Conservation (phyloP, 2,329 filamentous ascomycete species). For the Pseudocercospora musae region DNA sequence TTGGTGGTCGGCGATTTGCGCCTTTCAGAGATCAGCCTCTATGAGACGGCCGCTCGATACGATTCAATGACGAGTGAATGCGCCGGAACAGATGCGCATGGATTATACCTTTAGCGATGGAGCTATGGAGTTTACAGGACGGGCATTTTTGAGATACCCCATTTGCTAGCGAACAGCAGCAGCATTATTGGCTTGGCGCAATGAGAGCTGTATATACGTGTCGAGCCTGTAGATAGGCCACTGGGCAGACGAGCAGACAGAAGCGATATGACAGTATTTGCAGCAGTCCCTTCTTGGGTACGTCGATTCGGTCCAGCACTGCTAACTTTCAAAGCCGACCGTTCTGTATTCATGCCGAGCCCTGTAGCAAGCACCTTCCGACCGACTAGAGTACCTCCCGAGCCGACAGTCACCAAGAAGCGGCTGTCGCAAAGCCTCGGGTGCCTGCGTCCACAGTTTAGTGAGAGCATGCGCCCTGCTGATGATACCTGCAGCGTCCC, state of each 20-base stretch:
- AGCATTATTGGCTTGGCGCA: not conserved
- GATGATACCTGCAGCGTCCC: not conserved
- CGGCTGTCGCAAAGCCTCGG: not conserved
- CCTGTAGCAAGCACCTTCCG: not conserved
- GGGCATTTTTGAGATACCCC: constrained; percentile 1
- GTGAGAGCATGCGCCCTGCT: not conserved
- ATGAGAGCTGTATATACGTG: not conserved
- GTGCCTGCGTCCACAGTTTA: not conserved
- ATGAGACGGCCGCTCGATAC: not conserved
- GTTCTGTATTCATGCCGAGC: too few species aligned
- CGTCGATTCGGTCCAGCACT: not conserved
- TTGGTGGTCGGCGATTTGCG: constrained; percentile 33
- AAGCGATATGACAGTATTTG: not conserved
- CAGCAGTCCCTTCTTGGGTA: not conserved
- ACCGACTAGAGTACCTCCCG: not conserved
- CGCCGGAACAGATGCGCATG: not conserved
- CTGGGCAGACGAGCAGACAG: not conserved
- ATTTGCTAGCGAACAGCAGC: not conserved
- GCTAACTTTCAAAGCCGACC: not conserved
- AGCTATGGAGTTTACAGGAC: not conserved
- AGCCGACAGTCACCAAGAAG: not conserved
- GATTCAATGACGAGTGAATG: not conserved
- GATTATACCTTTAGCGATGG: not conserved
- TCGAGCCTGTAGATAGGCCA: not conserved
- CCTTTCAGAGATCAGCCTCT: constrained; percentile 31